phyloP scores from a whole-genome alignment of 2,329 filamentous ascomycete species.

The Aspergillus neotritici region DNA sequence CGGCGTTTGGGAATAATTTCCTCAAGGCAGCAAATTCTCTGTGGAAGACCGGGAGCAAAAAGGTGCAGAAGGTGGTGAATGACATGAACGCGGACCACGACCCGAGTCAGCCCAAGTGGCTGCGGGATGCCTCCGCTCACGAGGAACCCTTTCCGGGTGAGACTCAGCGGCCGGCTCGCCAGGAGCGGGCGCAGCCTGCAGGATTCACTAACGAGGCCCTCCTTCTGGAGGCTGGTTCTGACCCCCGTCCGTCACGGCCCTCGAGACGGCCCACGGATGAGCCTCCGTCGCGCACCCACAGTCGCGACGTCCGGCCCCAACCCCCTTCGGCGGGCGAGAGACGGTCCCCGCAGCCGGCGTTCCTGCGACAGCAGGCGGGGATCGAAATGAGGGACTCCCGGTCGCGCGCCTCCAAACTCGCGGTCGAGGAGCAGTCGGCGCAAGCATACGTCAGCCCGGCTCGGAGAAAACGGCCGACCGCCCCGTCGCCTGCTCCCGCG shows the following conservation, averaged over 20 bases:
- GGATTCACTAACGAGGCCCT: constrained; percentile 55
- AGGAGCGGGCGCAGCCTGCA: constrained; percentile 15
- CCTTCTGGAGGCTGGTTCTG: constrained; percentile 29
- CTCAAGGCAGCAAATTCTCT: constrained; percentile 92
- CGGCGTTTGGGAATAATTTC: constrained; percentile 73
- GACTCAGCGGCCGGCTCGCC: constrained; percentile 17
- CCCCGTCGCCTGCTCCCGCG: constrained; percentile 40
- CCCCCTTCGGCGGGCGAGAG: constrained; percentile 20
- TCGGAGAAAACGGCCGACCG: constrained; percentile 60
- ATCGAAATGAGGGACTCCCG: constrained; percentile 44
- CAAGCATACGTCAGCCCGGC: constrained; percentile 85
- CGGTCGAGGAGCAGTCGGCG: constrained; percentile 71
- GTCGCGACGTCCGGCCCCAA: constrained; percentile 17
- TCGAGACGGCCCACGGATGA: constrained; percentile 21
- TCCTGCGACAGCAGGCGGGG: constrained; percentile 50
- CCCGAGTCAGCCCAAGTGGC: constrained; percentile 85
- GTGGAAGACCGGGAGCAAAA: constrained; percentile 93
- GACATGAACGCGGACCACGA: constrained; percentile 74
- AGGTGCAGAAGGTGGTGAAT: constrained; percentile 82
- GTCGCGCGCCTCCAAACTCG: constrained; percentile 64
- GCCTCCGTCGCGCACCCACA: constrained; percentile 15
- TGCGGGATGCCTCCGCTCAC: constrained; percentile 61
- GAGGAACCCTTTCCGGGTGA: constrained; percentile 17
- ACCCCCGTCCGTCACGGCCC: constrained; percentile 22
- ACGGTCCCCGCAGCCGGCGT: constrained; percentile 39